Evolutionary conservation across 495 filamentous ascomycete genomes (phyloP).

Genomic region (Podospora didyma): DNA sequence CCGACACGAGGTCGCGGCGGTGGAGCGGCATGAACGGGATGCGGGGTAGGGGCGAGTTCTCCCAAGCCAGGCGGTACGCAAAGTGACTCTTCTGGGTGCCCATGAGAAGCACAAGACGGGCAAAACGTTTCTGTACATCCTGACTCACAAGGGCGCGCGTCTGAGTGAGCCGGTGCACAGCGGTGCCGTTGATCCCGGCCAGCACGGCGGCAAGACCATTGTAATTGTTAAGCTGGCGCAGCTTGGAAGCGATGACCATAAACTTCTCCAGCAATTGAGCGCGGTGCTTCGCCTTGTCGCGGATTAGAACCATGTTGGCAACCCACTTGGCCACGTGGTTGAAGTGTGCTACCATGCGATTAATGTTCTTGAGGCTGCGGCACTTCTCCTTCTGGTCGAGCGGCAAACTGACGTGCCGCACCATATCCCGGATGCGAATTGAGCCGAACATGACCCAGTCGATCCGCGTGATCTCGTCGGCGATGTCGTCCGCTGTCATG

Average conservation of each 20-base stretch:
- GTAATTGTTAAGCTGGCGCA: constrained; percentile 94
- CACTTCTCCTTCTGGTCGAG: constrained; percentile 69
- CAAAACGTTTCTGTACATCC: constrained; percentile 72
- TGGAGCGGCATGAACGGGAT: constrained; percentile 96
- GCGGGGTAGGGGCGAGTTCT: constrained; percentile 82
- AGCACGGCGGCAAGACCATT: constrained; percentile 90
- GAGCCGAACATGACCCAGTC: constrained; percentile 97
- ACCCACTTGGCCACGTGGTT: constrained; percentile 93
- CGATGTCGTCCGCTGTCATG: constrained; percentile 73
- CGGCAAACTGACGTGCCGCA: constrained; percentile 80
- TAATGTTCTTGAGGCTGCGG: constrained; percentile 78
- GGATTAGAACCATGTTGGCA: constrained; percentile 83
- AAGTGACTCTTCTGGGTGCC: constrained; percentile 84
- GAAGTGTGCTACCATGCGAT: constrained; percentile 92
- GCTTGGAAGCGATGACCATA: constrained; percentile 78
- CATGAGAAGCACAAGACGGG: constrained; percentile 89
- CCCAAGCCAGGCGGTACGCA: constrained; percentile 93
- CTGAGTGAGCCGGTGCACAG: constrained; percentile 79
- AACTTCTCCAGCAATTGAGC: constrained; percentile 88
- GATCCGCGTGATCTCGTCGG: constrained; percentile 86
- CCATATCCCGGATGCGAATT: constrained; percentile 91
- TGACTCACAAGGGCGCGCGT: constrained; percentile 73
- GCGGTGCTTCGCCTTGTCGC: constrained; percentile 94
- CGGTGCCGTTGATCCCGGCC: constrained; percentile 84
- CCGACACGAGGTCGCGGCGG: constrained; percentile 80